A percentile compares a stretch with the other conserved stretches of the same genome.
phyloP scores from a whole-genome alignment of 108 stramenopile species.

The Cyclotella distinguenda region DNA sequence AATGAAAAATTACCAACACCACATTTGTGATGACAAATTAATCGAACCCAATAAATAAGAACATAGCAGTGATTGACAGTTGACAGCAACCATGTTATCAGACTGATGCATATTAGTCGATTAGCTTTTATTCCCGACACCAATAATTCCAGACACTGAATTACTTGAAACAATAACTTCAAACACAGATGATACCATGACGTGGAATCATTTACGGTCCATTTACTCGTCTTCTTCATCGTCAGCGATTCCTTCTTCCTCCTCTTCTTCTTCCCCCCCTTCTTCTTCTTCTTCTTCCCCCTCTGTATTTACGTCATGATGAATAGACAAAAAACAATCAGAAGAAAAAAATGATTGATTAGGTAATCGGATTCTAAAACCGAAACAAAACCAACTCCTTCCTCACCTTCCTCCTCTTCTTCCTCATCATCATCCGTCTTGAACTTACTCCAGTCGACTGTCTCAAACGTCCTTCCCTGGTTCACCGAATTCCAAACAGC shows the following conservation, averaged over 20 bases:
- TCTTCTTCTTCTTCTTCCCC: conserved; percentile 60
- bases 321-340: too few species aligned
- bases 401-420: conserved; percentile 81
- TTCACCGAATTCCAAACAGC: conserved; percentile 74
- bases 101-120: too few species aligned
- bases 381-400: conserved; percentile 32
- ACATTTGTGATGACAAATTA: too few species aligned
- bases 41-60: too few species aligned
- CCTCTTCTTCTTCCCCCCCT: conserved; percentile 27
- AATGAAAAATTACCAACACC: too few species aligned
- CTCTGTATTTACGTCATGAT: too few species aligned
- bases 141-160: neutral
- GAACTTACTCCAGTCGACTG: conserved; percentile 87
- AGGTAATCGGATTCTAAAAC: neutral
- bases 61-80: too few species aligned
- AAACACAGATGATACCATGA: too few species aligned
- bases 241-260: conserved; percentile 22
- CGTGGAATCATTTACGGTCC: neutral
- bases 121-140: neutral
- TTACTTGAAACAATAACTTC: neutral
- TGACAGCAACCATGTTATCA: too few species aligned
- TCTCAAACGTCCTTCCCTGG: conserved; percentile 72
- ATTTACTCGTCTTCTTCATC: conserved; percentile 30
- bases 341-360: too few species aligned
- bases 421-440: conserved; percentile 74